Base-by-base conservation (phyloP, 495 filamentous ascomycete species). In the Neurospora sp. region DNA sequence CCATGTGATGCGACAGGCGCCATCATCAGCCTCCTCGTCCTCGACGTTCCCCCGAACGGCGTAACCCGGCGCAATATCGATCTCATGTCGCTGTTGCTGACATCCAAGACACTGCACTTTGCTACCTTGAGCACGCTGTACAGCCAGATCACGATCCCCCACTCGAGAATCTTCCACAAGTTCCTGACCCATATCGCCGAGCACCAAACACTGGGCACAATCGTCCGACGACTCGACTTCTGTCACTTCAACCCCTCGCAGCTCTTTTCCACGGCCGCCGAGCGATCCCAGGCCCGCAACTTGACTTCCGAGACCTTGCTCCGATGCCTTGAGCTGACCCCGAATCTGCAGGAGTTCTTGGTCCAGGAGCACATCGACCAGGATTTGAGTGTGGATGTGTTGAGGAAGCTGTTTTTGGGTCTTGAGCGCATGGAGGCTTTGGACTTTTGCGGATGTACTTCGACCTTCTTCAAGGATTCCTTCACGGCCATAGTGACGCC, bases 221-320 rank as follows among this genome's bases (percentile, higher is more conserved):
- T 96, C 71, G 93, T 96, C 42, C 89, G 91, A 70, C 90, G 93
- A 49, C 83, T 96, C 38, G 93, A 97, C 82, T 94, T 97, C 80
- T 93, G 92, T 60, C 92, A 95, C 84, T 95, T 95, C 82, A 96
- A 93, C 78, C 93, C 93, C 7, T 87, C 92, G 20, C 92, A 92
- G 37, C 85, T 94, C 42, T 94, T 94, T 77, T 88, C 91, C 70
- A 95, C 92, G 62, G 92, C 89, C 77, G 89, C 91, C 82, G 92
- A 94, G 88, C 93, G 93, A 66, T 84, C 87, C 44, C 88, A 93
- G 81, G 92, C 94, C 76, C 91, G 91, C 80, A 95, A 95, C 80
- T 81, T 97, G 77, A 97, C 93, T 37, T 86, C 92, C 46, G 87
- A 87, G 78, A 96, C 93, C 23, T 86, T 97, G 72, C 82, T 92